These are phyloP conservation scores for Mentha longifolia DNA, from an alignment of 257 asterid species.

Conservation along the genomic window DNA sequence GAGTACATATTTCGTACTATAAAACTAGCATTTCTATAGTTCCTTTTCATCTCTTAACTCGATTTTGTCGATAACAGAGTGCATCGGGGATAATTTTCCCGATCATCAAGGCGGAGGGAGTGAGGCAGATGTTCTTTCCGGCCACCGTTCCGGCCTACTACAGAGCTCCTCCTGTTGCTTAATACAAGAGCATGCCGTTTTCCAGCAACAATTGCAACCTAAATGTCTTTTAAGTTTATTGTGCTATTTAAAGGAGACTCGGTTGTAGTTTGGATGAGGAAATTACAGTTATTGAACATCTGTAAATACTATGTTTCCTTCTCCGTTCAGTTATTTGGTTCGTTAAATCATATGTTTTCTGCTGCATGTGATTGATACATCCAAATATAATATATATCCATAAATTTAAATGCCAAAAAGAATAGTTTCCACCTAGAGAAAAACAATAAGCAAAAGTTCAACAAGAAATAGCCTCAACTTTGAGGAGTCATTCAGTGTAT, in stretches of 20 bases:
- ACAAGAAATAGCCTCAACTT: neutral
- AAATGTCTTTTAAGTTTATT: neutral
- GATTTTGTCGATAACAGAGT: slow-evolving; percentile 39
- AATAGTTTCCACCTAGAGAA: neutral
- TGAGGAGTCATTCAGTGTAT: too few relatives aligned
- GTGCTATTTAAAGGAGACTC: neutral
- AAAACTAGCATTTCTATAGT: too few relatives aligned
- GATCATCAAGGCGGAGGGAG: slow-evolving; percentile 67
- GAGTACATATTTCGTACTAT: slow-evolving; percentile 3
- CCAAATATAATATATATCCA: neutral
- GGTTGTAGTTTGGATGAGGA: neutral
- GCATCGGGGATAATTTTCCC: slow-evolving; percentile 62
- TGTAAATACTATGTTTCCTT: neutral
- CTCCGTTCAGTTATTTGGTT: neutral
- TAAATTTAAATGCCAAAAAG: neutral
- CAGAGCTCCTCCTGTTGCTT: slow-evolving; percentile 47
- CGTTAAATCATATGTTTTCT: too few relatives aligned
- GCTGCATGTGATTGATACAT: neutral
- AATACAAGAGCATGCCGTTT: neutral
- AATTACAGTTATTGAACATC: neutral
- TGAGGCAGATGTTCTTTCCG: slow-evolving; percentile 67
- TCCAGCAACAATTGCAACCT: neutral
- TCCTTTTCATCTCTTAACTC: too few relatives aligned
- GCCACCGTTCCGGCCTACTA: slow-evolving; percentile 61
- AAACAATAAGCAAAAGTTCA: neutral